A percentile compares a stretch with the other conserved stretches of the same genome.
Conservation (phyloP, 2,329 filamentous ascomycete genomes). For the Cladosporium colombiae region DNA sequence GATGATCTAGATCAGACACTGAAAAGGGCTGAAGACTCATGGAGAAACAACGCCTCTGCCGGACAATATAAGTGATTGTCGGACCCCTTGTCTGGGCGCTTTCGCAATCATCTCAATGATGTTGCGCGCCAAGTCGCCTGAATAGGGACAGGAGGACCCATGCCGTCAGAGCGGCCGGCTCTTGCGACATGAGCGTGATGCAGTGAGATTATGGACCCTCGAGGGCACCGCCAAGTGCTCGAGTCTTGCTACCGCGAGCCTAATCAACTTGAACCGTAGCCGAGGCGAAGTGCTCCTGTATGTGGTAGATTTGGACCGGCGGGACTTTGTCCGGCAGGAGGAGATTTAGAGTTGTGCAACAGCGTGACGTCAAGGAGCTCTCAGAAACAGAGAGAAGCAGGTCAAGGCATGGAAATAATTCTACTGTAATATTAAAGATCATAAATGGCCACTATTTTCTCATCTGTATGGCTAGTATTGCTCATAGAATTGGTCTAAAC, state of each 20-base stretch:
- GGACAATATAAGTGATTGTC: conserved; percentile 3
- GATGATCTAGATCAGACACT: not conserved
- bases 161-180: not conserved
- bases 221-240: not conserved
- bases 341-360: not conserved
- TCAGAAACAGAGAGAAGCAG: not conserved
- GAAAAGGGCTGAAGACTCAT: not conserved
- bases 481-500: not conserved
- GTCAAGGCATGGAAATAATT: not conserved
- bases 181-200: not conserved
- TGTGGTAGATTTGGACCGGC: not conserved
- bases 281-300: not conserved
- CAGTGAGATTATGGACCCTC: not conserved
- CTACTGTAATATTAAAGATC: not conserved
- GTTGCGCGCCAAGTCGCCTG: conserved; percentile 15
- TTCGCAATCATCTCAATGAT: conserved; percentile 8
- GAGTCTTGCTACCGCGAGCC: not conserved
- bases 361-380: not conserved
- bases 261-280: not conserved
- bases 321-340: not conserved
- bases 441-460: not conserved
- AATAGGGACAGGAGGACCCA: not conserved
- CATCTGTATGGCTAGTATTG: not conserved
- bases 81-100: conserved; percentile 9
- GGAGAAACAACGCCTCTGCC: not conserved